phyloP scores from a whole-genome alignment of 805 yeast species.

The Wickerhamiella siamensis region DNA sequence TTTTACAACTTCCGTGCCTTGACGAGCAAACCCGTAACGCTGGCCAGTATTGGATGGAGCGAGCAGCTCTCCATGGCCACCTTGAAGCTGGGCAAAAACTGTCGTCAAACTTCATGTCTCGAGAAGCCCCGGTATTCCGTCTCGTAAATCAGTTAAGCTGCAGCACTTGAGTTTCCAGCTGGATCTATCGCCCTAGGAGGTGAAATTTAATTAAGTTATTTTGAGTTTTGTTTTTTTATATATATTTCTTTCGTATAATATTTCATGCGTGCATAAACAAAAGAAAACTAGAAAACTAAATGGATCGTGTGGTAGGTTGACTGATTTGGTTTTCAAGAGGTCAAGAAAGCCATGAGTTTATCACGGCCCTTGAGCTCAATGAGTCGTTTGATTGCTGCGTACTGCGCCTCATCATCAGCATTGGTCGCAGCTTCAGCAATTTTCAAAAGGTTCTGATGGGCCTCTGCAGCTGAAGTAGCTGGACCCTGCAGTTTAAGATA shows the following conservation, averaged over 20 bases:
- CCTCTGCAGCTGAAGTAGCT: slow-evolving; percentile 23
- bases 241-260: neutral
- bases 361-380: slow-evolving; percentile 59
- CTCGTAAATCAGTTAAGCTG: too few relatives aligned
- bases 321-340: neutral
- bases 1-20: slow-evolving; percentile 1
- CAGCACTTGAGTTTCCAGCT: too few relatives aligned
- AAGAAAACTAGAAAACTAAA: too few relatives aligned
- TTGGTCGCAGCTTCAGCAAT: slow-evolving; percentile 23
- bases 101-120: too few relatives aligned
- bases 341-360: slow-evolving; percentile 43
- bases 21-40: slow-evolving; percentile 2
- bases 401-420: slow-evolving; percentile 29
- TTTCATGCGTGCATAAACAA: too few relatives aligned
- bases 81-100: slow-evolving; percentile 5
- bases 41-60: slow-evolving; percentile 8
- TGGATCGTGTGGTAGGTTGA: too few relatives aligned
- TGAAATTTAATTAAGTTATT: too few relatives aligned
- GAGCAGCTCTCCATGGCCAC: slow-evolving; percentile 8
- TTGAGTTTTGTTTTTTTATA: too few relatives aligned
- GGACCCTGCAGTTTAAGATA: slow-evolving; percentile 24
- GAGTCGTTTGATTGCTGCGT: slow-evolving; percentile 42
- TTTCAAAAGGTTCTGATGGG: slow-evolving; percentile 16
- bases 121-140: too few relatives aligned
- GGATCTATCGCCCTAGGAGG: too few relatives aligned